Evolutionary conservation across 345 rosid genomes (phyloP), one percentile per base, ranked within the genome.

Genomic region (Acer campestre): DNA sequence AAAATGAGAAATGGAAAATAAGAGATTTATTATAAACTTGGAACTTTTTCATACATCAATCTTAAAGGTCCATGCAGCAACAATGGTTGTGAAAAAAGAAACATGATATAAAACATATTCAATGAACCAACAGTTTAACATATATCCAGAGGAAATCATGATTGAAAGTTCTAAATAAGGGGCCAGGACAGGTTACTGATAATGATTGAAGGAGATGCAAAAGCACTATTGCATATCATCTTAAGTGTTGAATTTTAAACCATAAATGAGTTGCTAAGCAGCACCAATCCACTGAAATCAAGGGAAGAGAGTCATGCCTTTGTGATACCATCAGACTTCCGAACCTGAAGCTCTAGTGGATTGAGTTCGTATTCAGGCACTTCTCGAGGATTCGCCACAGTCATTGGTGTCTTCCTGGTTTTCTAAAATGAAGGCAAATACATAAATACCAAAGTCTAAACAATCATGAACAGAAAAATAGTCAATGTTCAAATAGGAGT

Each of bases 331-430:
- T 92, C 99, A 14, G 85, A 81, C 87, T 85, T 96, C 68, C 98
- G 88, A 73, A 96, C 89, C 80, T 90, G 99, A 82, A 96, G 90
- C 82, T 96, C 99, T 18, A 89, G 82, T 23, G 99, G 99, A 76
- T 92, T 91, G 69, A 96, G 98, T 85, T 96, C 98, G 65, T 96
- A 96, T 76, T 94, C 99, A 5, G 99, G 99, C 53, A 96, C 89
- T 84, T 92, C 97, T 78, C 89, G 84, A 70, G 99, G 97, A 85
- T 94, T 90, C 7, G 94, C 83, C 66, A 96, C 98, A 9, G 94
- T 49, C 99, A 96, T 96, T 12, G 99, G 99, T 18, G 99, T 96
- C 84, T 85, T 94, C 88, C 92, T 94, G 69, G 88, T 90, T 91
- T 94, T 94, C 99, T 96, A 82, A 66, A 82, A 42, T 61, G 70